Conservation (phyloP, 441 rosid species). For the Iberis amara region DNA sequence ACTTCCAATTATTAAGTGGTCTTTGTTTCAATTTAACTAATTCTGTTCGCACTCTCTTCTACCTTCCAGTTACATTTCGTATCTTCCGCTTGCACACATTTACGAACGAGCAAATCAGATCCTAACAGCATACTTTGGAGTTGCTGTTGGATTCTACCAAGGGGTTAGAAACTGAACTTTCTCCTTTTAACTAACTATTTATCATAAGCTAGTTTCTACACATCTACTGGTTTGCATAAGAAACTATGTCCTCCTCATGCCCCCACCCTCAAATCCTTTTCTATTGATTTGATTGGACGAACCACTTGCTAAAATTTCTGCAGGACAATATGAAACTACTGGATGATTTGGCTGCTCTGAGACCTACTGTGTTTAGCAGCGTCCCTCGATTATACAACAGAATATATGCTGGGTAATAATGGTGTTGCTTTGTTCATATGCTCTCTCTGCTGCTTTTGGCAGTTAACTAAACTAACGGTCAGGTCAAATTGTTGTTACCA, state of each 20-base stretch:
- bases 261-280: background rate
- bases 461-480: constrained; percentile 13
- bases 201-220: background rate
- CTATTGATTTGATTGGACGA: constrained; percentile 18
- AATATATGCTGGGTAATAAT: constrained; percentile 76
- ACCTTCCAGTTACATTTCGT: constrained; percentile 76
- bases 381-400: constrained; percentile 95
- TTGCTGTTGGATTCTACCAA: constrained; percentile 95
- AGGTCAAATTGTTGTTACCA: constrained; percentile 36
- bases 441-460: constrained; percentile 15
- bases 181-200: constrained; percentile 6
- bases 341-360: constrained; percentile 88
- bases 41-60: constrained; percentile 27
- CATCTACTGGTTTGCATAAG: constrained; percentile 11
- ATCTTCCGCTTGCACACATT: constrained; percentile 98
- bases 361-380: constrained; percentile 92
- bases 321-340: constrained; percentile 91
- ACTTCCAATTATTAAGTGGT: background rate
- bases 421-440: constrained; percentile 25
- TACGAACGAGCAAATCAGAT: constrained; percentile 87
- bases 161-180: constrained; percentile 61
- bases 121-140: constrained; percentile 56
- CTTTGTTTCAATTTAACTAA: constrained; percentile 18
- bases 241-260: background rate
- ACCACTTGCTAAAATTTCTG: constrained; percentile 21